phyloP scores from a whole-genome alignment of 2,329 filamentous ascomycete species.

The Emergomyces orientalis region DNA sequence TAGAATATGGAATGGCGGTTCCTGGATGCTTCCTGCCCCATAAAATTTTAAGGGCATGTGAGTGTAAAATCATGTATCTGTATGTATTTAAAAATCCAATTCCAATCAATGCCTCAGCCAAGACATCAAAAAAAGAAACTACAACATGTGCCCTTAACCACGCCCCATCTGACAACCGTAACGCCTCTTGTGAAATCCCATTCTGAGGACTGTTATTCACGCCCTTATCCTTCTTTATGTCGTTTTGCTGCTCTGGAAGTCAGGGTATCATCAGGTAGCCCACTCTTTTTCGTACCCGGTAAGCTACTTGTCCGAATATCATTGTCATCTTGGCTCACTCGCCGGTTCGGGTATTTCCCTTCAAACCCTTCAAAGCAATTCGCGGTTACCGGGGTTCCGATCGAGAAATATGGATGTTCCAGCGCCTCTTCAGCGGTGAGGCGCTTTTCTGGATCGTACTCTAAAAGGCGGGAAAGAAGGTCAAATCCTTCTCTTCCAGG shows the following conservation, averaged over 20 bases:
- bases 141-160: not conserved
- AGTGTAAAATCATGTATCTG: not conserved
- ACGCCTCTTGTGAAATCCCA: not conserved
- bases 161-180: not conserved
- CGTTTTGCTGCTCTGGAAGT: slow-evolving; percentile 47
- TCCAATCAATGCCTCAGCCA: not conserved
- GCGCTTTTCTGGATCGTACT: slow-evolving; percentile 85
- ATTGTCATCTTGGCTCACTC: slow-evolving; percentile 90
- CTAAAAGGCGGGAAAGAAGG: slow-evolving; percentile 69
- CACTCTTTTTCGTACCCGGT: slow-evolving; percentile 83
- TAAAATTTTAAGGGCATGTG: not conserved
- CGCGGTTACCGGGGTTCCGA: slow-evolving; percentile 56
- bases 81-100: not conserved
- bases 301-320: slow-evolving; percentile 86
- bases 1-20: not conserved
- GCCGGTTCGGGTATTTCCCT: slow-evolving; percentile 77
- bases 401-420: slow-evolving; percentile 81
- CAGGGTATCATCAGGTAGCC: slow-evolving; percentile 71
- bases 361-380: slow-evolving; percentile 90
- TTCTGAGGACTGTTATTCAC: not conserved
- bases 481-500: slow-evolving; percentile 71
- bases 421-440: slow-evolving; percentile 81
- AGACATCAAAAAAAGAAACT: not conserved
- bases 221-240: slow-evolving; percentile 36
- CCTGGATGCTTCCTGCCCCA: not conserved